Evolutionary conservation across 179 eudicot genomes (phyloP).

Genomic region (Silene noctiflora): DNA sequence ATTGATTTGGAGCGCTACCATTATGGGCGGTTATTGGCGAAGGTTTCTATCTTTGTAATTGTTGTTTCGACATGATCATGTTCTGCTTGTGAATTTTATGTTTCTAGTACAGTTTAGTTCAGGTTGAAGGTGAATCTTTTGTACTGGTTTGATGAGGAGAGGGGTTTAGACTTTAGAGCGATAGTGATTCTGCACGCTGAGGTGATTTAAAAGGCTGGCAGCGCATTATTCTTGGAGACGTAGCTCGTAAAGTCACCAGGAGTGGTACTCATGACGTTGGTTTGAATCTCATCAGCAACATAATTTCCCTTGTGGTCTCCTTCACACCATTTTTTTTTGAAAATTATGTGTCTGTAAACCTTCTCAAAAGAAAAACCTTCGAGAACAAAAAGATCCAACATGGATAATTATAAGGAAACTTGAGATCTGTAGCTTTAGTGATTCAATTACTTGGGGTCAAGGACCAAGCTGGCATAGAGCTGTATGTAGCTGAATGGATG

Average conservation of each 20-base stretch:
- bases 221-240: background rate
- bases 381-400: background rate
- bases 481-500: background rate
- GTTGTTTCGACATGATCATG: background rate
- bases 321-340: no score
- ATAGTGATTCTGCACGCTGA: background rate
- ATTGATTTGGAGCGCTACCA: slow-evolving; percentile 12
- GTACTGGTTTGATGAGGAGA: background rate
- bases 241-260: no score
- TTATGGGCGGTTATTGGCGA: slow-evolving; percentile 14
- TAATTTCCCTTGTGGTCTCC: no score
- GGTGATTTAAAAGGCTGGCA: background rate
- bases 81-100: background rate
- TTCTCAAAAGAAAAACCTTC: background rate
- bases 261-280: no score
- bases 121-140: background rate
- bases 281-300: no score
- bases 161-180: background rate
- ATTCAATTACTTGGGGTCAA: background rate
- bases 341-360: background rate
- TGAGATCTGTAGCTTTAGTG: background rate
- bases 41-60: background rate
- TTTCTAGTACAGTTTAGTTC: background rate
- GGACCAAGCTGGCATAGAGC: background rate
- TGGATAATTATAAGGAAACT: background rate